These are phyloP conservation scores for Colletotrichum chrysophilum DNA, from an alignment of 2,329 filamentous ascomycete genomes.

Conservation along the genomic window DNA sequence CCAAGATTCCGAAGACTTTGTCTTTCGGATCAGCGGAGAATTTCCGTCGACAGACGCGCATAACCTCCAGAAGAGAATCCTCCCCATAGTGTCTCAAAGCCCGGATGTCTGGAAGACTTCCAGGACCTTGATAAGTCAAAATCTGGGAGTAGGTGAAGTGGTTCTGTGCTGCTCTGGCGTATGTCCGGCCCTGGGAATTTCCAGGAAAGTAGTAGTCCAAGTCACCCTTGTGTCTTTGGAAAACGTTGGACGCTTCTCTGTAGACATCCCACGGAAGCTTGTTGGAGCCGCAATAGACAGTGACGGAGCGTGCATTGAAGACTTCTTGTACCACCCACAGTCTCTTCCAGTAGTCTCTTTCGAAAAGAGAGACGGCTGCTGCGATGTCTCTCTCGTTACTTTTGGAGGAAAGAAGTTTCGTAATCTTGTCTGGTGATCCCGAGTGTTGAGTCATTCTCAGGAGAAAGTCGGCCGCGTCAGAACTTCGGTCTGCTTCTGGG, in stretches of 20 bases:
- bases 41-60: conserved; percentile 8
- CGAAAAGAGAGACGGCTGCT: conserved; percentile 34
- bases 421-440: not conserved
- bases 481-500: conserved; percentile 17
- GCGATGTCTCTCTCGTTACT: not conserved
- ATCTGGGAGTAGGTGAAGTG: conserved; percentile 11
- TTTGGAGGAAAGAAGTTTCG: conserved; percentile 18
- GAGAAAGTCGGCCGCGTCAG: conserved; percentile 19
- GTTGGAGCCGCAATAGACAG: conserved; percentile 29
- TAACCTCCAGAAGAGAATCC: conserved; percentile 19
- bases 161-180: not conserved
- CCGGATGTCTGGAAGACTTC: conserved; percentile 2
- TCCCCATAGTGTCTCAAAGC: not conserved
- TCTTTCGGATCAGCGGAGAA: conserved; percentile 32
- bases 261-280: conserved; percentile 26
- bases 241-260: conserved; percentile 15
- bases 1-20: conserved; percentile 40
- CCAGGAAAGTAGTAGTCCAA: conserved; percentile 4
- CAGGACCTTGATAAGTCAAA: conserved; percentile 22
- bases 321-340: conserved; percentile 38
- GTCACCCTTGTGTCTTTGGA: conserved; percentile 16
- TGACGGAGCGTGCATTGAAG: conserved; percentile 24
- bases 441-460: not conserved
- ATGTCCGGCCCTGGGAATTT: not conserved
- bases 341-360: conserved; percentile 38